Base-by-base conservation (phyloP, 805 yeast genomes). In the Kluyveromyces siamensis region DNA sequence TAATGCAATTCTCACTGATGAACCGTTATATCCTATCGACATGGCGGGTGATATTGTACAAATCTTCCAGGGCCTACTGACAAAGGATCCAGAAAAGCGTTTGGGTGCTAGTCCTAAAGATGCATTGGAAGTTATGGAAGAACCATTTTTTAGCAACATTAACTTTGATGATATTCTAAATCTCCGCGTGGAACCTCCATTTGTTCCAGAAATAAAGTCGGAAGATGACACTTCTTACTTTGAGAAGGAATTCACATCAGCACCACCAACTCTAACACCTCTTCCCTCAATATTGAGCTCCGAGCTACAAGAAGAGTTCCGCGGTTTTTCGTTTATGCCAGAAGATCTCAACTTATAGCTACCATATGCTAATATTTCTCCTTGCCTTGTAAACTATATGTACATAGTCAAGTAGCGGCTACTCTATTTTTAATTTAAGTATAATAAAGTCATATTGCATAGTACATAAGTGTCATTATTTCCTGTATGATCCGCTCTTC, bases 21-120 rank as follows among this genome's bases (percentile, higher is more conserved):
- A 93, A 66, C 98, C 96, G 9, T 73, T 89, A 58, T 93, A 90
- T 67, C 99, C 98, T 35, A 88, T 93, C 54, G 93, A 89, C 63
- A 91, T 93, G 97, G 93, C 96, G 1, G 83, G 95, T 51, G 96
- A 90, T 64, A 88, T 96, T 1, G 99, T 93, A 37, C 89, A 95
- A 54, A 83, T 93, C 43, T 76, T 93, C 67, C 97, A 91, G 68
- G 89, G 91, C 41, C 75, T 93, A 55, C 73, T 93, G 55, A 87
- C 96, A 1, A 85, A 95, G 63, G 96, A 91, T 63, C 96, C 97
- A 14, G 69, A 69, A 17, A 72, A 76, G 54, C 83, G 99, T 63
- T 71, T 93, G 39, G 99, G 99, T 37, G 77, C 89, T 17, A 85
- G 96, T 8, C 84, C 84, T 47, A 75, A 82, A 52, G 99, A 93